These are phyloP conservation scores for Microstegium vimineum DNA, from an alignment of 176 grass and related monocot species.

Conservation along the genomic window DNA sequence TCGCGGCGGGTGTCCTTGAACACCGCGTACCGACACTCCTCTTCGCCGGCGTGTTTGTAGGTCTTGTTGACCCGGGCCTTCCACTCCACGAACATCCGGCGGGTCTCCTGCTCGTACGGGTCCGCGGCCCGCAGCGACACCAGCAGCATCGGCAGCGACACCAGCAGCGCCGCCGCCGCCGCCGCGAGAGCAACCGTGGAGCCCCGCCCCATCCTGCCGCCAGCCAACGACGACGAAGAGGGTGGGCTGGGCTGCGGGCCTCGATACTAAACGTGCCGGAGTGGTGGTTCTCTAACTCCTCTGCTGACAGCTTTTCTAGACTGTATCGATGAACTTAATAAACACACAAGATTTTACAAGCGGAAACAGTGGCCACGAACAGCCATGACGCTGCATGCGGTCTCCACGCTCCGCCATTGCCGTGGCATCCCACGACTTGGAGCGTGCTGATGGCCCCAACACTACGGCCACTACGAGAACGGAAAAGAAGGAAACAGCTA, in stretches of 20 bases:
- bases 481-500: background rate
- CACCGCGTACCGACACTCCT: slow-evolving; percentile 30
- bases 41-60: background rate
- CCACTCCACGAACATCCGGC: background rate
- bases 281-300: no score
- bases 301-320: no score
- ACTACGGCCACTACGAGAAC: background rate
- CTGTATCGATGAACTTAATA: no score
- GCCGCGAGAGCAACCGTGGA: background rate
- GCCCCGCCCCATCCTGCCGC: background rate
- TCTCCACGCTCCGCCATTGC: background rate
- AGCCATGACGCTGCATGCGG: background rate
- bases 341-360: background rate
- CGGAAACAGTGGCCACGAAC: background rate
- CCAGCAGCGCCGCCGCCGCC: background rate
- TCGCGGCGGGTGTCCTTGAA: background rate
- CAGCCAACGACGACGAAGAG: no score
- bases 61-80: background rate
- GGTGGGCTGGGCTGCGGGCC: no score
- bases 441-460: background rate
- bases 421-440: background rate
- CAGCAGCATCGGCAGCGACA: no score
- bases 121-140: background rate
- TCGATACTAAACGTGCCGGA: no score
- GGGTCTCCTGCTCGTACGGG: slow-evolving; percentile 5